Evolutionary conservation across 805 yeast genomes (phyloP).

Genomic region (Yueomyces sp.): DNA sequence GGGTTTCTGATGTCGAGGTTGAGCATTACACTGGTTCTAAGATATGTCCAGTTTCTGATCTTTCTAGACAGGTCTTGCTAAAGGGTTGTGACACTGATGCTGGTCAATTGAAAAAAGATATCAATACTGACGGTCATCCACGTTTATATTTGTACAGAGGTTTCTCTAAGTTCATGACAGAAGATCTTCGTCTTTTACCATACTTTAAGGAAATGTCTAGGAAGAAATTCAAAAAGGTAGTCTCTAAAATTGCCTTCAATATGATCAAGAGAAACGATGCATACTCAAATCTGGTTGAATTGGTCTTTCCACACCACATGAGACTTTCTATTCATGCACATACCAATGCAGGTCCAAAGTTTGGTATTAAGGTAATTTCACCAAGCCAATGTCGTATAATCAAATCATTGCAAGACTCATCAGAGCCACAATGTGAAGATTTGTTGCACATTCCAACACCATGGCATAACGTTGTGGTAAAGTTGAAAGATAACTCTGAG

Average conservation of each 20-base stretch:
- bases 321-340: constrained; percentile 53
- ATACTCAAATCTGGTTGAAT: constrained; percentile 47
- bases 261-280: constrained; percentile 57
- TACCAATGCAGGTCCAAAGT: constrained; percentile 45
- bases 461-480: constrained; percentile 46
- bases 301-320: constrained; percentile 45
- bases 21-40: constrained; percentile 28
- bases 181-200: constrained; percentile 36
- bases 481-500: constrained; percentile 1
- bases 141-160: constrained; percentile 42
- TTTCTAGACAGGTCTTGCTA: constrained; percentile 30
- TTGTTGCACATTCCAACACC: constrained; percentile 53
- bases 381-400: constrained; percentile 33
- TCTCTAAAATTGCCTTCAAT: constrained; percentile 44
- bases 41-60: constrained; percentile 26
- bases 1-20: constrained; percentile 21
- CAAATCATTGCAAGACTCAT: constrained; percentile 26
- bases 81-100: constrained; percentile 39
- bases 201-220: constrained; percentile 28
- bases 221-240: constrained; percentile 36
- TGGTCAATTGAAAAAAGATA: constrained; percentile 52
- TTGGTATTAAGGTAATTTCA: constrained; percentile 38
- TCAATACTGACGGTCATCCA: constrained; percentile 41
- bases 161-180: constrained; percentile 45
- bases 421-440: constrained; percentile 36